phyloP scores from a whole-genome alignment of 1,284 basidiomycete species.

The Gymnopus androsaceus region DNA sequence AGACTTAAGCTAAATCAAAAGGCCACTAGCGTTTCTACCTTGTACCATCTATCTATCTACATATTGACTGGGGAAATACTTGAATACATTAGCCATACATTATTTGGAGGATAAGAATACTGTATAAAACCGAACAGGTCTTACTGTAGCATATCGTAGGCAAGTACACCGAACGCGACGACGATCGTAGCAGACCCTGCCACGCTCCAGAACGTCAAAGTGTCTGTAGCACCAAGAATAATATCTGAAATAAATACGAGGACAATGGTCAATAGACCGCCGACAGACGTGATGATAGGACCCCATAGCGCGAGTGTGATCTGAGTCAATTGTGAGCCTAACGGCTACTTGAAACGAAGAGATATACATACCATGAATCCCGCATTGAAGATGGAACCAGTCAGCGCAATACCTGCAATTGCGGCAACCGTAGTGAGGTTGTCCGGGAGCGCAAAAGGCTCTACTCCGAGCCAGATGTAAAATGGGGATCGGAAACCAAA shows the following conservation, averaged over 20 bases:
- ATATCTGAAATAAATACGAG: slow-evolving; percentile 76
- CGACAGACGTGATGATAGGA: slow-evolving; percentile 82
- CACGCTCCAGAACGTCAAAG: slow-evolving; percentile 64
- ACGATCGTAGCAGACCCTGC: slow-evolving; percentile 72
- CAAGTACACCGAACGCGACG: slow-evolving; percentile 71
- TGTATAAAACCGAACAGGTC: neutral
- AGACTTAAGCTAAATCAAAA: no score
- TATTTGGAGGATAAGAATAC: neutral
- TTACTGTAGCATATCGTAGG: slow-evolving; percentile 61
- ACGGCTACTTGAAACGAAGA: neutral
- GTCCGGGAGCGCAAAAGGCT: slow-evolving; percentile 61
- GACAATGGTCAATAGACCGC: slow-evolving; percentile 81
- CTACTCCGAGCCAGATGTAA: slow-evolving; percentile 61
- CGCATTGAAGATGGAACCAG: slow-evolving; percentile 75
- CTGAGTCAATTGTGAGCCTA: slow-evolving; percentile 37
- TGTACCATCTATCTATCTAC: no score
- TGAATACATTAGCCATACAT: no score
- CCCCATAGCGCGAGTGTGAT: slow-evolving; percentile 81
- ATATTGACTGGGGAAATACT: no score
- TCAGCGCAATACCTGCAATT: slow-evolving; percentile 62
- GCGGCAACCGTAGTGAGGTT: slow-evolving; percentile 43
- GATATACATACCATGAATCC: slow-evolving; percentile 66
- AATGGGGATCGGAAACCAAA: slow-evolving; percentile 76
- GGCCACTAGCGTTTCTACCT: no score
- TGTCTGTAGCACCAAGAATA: slow-evolving; percentile 56